phyloP scores from a whole-genome alignment of 176 grass and related monocot species.

The Oryza nivara region DNA sequence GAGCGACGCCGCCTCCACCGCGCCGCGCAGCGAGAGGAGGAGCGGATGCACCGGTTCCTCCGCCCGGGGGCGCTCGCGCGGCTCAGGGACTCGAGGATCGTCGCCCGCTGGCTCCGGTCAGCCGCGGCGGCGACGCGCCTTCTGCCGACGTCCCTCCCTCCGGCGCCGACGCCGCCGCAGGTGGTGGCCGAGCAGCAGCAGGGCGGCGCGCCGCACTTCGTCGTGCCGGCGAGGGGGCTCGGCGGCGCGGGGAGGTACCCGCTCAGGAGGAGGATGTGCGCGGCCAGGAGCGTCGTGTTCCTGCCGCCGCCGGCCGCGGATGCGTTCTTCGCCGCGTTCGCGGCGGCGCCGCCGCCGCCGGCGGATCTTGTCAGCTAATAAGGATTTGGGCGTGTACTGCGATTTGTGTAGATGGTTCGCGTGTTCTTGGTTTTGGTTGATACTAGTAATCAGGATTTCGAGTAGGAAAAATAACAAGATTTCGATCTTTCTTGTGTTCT shows the following conservation, averaged over 20 bases:
- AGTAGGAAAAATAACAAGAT: conserved; percentile 11
- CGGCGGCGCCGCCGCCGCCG: not conserved
- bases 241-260: conserved; percentile 50
- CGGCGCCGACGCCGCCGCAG: not conserved
- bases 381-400: conserved; percentile 19
- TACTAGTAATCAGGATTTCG: not conserved
- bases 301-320: conserved; percentile 32
- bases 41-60: conserved; percentile 67
- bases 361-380: conserved; percentile 43
- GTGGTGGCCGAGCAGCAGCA: conserved; percentile 15
- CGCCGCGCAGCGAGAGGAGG: conserved; percentile 21
- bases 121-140: conserved; percentile 28
- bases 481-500: no score
- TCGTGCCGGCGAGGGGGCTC: conserved; percentile 28
- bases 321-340: conserved; percentile 2
- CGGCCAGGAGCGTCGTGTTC: conserved; percentile 60
- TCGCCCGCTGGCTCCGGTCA: conserved; percentile 63
- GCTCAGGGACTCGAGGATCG: conserved; percentile 81
- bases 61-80: conserved; percentile 81
- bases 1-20: conserved; percentile 47
- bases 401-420: conserved; percentile 26
- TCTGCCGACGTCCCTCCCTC: conserved; percentile 8
- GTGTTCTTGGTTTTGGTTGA: not conserved
- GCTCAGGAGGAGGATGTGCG: conserved; percentile 70
- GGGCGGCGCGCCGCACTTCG: conserved; percentile 52